phyloP scores from a whole-genome alignment of 495 filamentous ascomycete genomes.

The Peziza echinospora region DNA sequence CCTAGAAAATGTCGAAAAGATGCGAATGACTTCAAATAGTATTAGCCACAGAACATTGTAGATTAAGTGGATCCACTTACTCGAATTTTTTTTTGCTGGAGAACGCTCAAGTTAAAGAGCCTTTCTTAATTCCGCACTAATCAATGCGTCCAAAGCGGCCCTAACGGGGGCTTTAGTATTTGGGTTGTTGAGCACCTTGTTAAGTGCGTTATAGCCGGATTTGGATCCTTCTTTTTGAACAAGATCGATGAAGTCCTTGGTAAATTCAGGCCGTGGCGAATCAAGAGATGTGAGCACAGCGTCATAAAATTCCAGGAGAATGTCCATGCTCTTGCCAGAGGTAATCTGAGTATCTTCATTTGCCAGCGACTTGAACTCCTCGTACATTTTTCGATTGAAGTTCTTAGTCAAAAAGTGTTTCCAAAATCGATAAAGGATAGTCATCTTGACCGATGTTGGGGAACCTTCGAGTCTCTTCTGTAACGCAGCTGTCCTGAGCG shows the following conservation, averaged over 20 bases:
- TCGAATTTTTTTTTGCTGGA: no score
- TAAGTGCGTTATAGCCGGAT: no score
- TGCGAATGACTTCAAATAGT: no score
- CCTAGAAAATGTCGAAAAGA: no score
- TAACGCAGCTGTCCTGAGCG: conserved; percentile 35
- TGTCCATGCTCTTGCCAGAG: neutral
- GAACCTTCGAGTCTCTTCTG: conserved; percentile 26
- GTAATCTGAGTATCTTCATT: conserved; percentile 35
- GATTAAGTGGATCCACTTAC: no score
- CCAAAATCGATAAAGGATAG: conserved; percentile 56
- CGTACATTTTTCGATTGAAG: conserved; percentile 62
- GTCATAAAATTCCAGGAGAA: neutral
- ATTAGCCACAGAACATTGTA: no score
- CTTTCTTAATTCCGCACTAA: no score
- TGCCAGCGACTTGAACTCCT: conserved; percentile 52
- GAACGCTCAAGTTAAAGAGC: no score
- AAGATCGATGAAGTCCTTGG: neutral
- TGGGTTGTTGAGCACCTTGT: no score
- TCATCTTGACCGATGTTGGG: conserved; percentile 38
- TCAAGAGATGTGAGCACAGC: neutral
- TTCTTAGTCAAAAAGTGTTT: conserved; percentile 50
- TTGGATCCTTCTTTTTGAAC: no score
- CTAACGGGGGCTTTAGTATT: no score
- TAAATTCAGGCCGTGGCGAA: neutral
- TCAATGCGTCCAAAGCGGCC: no score